Percentiles rank a stretch among this genome's conserved stretches.
Conservation (phyloP, 305 asterid species). For the Euphrasia arctica region DNA sequence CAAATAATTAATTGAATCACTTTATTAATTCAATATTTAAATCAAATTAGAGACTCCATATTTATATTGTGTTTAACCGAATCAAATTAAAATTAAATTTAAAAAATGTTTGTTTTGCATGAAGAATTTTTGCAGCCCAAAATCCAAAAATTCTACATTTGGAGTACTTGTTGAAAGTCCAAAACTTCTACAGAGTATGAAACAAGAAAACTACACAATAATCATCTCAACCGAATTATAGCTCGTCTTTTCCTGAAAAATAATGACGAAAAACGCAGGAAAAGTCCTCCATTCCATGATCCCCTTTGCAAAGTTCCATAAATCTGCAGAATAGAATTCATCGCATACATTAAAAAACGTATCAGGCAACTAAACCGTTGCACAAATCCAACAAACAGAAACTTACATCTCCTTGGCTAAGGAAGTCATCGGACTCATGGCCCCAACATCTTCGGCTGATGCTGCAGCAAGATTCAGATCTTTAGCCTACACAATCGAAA, state of each 20-base stretch:
- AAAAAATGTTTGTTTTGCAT: too few relatives aligned
- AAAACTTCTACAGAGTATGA: too few relatives aligned
- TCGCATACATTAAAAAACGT: neutral
- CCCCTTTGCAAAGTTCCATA: constrained; percentile 54
- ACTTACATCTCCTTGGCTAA: constrained; percentile 72
- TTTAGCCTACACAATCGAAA: constrained; percentile 59
- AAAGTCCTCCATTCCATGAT: constrained; percentile 59
- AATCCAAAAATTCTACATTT: too few relatives aligned
- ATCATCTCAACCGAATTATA: neutral
- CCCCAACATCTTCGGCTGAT: constrained; percentile 62
- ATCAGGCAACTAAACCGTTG: neutral
- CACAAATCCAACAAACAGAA: neutral
- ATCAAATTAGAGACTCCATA: too few relatives aligned
- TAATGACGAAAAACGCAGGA: constrained; percentile 82
- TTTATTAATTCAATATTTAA: too few relatives aligned
- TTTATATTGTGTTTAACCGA: too few relatives aligned
- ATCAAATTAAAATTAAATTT: too few relatives aligned
- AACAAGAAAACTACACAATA: neutral
- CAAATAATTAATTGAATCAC: too few relatives aligned
- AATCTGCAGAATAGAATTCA: constrained; percentile 46
- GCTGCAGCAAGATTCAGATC: constrained; percentile 72
- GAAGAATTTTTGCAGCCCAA: too few relatives aligned
- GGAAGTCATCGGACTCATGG: constrained; percentile 54
- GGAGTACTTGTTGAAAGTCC: too few relatives aligned
- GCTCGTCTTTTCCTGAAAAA: constrained; percentile 66